Base-by-base conservation (phyloP, 202 grass and related monocot genomes). In the Panicum virgatum region DNA sequence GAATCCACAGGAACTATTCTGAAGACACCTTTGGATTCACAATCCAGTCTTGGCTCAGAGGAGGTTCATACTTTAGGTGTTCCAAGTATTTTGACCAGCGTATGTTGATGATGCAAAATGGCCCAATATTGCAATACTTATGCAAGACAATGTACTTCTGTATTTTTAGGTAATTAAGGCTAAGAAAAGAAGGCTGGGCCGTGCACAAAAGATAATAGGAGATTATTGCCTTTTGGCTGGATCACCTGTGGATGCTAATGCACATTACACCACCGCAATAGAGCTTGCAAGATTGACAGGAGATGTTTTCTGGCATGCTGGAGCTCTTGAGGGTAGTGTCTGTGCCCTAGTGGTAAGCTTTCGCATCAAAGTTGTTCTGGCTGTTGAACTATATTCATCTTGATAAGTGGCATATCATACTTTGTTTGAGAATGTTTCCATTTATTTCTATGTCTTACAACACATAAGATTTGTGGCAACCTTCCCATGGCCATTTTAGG, bases 271-370 rank as follows among this genome's bases (percentile, higher is more conserved):
- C 27, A 99, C 90, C 9, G 81, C 96, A 72, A 99, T 99, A 87
- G 96, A 99, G 60, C 92, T 99, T 62, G 92, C 96, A 65, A 96
- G 91, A 83, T 85, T 99, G 80, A 99, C 96, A n/a, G 96, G 96
- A 73, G 96, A 99, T 91, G 90, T 99, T 71, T 99, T 99, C 83
- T 99, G 96, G 96, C 96, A 99, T 90, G 96, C 96, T 29, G 96
- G 96, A 61, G 92, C 96, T 30, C 80, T 98, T 25, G 96, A 98
- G 85, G 96, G 92, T 62, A 98, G 89, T 78, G 90, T 96, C 68
- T 99, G 96, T 32, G 89, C 96, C 10, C 63, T 99, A 86, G 70
- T 99, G 81, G 96, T 98, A 89, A 92, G 22, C 7, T 86, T 85
- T 60, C 14, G 10, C 64, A 77, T 62, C 7, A 46, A 61, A 50